phyloP scores from a whole-genome alignment of 352 stramenopile genomes.

The Nothophytophthora sp. region DNA sequence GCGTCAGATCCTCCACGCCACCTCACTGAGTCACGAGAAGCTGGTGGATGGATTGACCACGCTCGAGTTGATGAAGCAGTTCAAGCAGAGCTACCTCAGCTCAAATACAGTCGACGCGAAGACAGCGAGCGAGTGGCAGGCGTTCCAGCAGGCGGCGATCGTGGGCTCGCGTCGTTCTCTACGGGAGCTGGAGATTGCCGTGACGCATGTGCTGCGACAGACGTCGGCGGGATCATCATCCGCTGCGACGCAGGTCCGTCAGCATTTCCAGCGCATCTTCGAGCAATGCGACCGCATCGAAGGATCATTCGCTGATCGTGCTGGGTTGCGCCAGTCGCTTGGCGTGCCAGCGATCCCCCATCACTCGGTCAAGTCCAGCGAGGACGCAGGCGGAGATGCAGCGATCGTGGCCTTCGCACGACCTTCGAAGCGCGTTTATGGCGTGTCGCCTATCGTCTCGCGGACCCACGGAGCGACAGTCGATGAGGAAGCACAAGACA shows the following conservation, averaged over 20 bases:
- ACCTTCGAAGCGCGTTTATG: slow-evolving; percentile 60
- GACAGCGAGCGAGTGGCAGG: slow-evolving; percentile 50
- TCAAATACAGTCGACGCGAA: slow-evolving; percentile 18
- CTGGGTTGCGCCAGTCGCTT: slow-evolving; percentile 32
- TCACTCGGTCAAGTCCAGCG: slow-evolving; percentile 41
- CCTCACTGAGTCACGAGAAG: slow-evolving; percentile 72
- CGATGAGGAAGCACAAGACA: not conserved
- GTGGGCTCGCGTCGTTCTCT: slow-evolving; percentile 50
- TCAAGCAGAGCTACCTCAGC: slow-evolving; percentile 32
- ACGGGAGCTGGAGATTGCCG: slow-evolving; percentile 67
- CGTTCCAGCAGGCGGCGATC: slow-evolving; percentile 48
- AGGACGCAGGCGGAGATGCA: slow-evolving; percentile 43
- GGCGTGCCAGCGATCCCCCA: slow-evolving; percentile 65
- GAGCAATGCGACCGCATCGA: slow-evolving; percentile 32
- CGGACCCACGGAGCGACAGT: not conserved
- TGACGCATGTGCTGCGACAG: slow-evolving; percentile 49
- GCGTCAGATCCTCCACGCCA: slow-evolving; percentile 71
- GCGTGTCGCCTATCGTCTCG: slow-evolving; percentile 54
- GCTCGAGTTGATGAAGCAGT: slow-evolving; percentile 50
- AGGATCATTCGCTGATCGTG: slow-evolving; percentile 23
- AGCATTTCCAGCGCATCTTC: slow-evolving; percentile 33
- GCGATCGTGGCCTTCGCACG: slow-evolving; percentile 59
- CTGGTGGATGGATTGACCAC: slow-evolving; percentile 55
- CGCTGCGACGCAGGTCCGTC: slow-evolving; percentile 17
- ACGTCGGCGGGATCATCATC: slow-evolving; percentile 18